These are phyloP conservation scores for Rutstroemia sydowiana DNA, from an alignment of 2,329 filamentous ascomycete species.

Conservation along the genomic window DNA sequence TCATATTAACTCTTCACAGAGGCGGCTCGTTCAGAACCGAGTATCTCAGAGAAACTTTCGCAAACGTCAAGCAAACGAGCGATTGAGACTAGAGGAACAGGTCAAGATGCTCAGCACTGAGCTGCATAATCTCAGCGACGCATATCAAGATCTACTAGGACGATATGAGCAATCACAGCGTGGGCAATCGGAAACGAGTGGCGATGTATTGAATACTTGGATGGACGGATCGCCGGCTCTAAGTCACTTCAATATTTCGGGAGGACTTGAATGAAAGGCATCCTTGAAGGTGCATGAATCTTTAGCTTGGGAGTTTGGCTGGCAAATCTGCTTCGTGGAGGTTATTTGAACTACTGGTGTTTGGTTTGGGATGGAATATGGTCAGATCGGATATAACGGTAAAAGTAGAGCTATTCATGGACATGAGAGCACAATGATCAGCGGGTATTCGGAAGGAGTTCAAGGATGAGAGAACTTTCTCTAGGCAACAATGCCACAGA, in stretches of 20 bases:
- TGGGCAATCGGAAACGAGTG: slow-evolving; percentile 3
- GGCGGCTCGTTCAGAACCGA: slow-evolving; percentile 10
- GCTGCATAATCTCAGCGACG: slow-evolving; percentile 3
- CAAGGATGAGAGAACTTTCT: not conserved
- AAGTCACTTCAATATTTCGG: not conserved
- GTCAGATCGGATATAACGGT: not conserved
- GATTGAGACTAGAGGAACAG: slow-evolving; percentile 6
- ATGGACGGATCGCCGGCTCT: not conserved
- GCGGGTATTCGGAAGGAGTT: not conserved
- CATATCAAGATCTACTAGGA: slow-evolving; percentile 5
- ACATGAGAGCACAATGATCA: not conserved
- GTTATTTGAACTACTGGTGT: not conserved
- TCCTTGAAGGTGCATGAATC: not conserved
- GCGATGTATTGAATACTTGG: slow-evolving; percentile 4
- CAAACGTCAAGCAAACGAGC: slow-evolving; percentile 10
- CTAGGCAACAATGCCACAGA: not conserved
- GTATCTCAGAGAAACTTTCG: slow-evolving; percentile 10
- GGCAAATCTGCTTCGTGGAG: not conserved
- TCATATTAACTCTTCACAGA: not conserved
- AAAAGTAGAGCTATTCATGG: slow-evolving; percentile 7
- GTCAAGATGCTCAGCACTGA: slow-evolving; percentile 9
- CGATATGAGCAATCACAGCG: slow-evolving; percentile 6
- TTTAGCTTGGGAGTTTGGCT: not conserved
- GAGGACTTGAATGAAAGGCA: slow-evolving; percentile 1
- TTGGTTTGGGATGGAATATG: not conserved